phyloP scores from a whole-genome alignment of 805 yeast species.

The Metschnikowia noctiluminum region DNA sequence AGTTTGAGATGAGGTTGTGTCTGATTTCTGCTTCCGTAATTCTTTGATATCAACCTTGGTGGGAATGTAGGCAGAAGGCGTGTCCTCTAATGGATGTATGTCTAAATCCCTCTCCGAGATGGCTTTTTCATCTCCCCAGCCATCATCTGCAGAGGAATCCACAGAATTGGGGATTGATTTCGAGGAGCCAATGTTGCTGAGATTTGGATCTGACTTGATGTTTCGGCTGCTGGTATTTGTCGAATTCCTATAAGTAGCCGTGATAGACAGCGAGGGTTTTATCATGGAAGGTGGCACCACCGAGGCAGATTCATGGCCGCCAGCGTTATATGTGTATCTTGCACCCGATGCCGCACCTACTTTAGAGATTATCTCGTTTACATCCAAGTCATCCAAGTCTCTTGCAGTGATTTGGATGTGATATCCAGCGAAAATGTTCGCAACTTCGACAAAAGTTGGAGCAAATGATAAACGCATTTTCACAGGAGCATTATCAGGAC shows the following conservation, averaged over 20 bases:
- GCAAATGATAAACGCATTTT: constrained; percentile 75
- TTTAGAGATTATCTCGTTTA: constrained; percentile 66
- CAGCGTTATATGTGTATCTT: constrained; percentile 48
- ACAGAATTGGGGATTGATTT: too few species aligned
- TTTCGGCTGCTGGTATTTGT: too few species aligned
- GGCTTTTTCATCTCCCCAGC: constrained; percentile 70
- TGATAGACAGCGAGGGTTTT: too few species aligned
- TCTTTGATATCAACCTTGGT: constrained; percentile 58
- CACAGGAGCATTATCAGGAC: constrained; percentile 92
- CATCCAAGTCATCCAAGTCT: constrained; percentile 84
- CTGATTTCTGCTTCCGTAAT: constrained; percentile 48
- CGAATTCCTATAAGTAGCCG: too few species aligned
- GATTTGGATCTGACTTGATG: too few species aligned
- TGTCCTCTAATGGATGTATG: constrained; percentile 47
- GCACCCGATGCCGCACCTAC: constrained; percentile 95
- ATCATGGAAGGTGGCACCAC: too few species aligned
- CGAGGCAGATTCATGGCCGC: constrained; percentile 9
- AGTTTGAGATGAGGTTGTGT: constrained; percentile 46
- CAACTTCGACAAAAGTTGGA: constrained; percentile 70
- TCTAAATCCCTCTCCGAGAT: constrained; percentile 52
- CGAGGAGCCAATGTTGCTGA: too few species aligned
- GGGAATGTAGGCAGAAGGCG: constrained; percentile 64
- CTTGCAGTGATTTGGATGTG: constrained; percentile 98
- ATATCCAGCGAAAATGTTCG: constrained; percentile 71
- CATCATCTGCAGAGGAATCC: constrained; percentile 41